phyloP scores from a whole-genome alignment of 495 filamentous ascomycete genomes.

The Apodospora peruviana region DNA sequence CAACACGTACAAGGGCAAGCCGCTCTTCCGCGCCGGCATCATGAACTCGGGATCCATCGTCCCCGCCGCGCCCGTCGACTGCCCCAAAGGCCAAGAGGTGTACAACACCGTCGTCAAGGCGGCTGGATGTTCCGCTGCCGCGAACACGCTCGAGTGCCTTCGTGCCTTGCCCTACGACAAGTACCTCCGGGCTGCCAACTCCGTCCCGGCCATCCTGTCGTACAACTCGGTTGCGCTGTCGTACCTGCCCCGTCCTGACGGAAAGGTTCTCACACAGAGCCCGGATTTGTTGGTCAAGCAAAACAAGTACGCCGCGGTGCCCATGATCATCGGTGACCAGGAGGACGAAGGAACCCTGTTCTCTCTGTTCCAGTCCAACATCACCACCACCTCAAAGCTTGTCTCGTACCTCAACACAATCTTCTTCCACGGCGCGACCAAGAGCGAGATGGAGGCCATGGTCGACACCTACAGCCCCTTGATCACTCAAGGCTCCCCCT shows the following conservation, averaged over 20 bases:
- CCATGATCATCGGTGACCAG: constrained; percentile 55
- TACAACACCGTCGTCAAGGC: constrained; percentile 56
- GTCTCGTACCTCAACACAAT: constrained; percentile 51
- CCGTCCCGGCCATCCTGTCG: constrained; percentile 57
- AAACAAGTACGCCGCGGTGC: constrained; percentile 52
- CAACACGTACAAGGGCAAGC: constrained; percentile 62
- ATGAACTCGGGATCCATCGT: constrained; percentile 66
- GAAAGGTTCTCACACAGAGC: constrained; percentile 47
- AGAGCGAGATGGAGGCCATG: constrained; percentile 40
- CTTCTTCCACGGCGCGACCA: constrained; percentile 51
- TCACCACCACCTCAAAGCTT: constrained; percentile 52
- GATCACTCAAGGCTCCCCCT: constrained; percentile 54
- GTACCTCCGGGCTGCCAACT: constrained; percentile 61
- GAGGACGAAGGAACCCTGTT: constrained; percentile 60
- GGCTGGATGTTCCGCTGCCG: constrained; percentile 53
- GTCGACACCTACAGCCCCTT: constrained; percentile 52
- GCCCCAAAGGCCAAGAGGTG: constrained; percentile 54
- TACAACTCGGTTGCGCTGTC: constrained; percentile 60
- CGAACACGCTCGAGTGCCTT: constrained; percentile 59
- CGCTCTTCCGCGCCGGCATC: constrained; percentile 64
- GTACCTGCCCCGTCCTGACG: constrained; percentile 63
- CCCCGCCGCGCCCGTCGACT: constrained; percentile 60
- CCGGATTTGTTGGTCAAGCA: constrained; percentile 46
- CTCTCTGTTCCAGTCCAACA: constrained; percentile 56
- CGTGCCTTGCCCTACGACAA: constrained; percentile 51